phyloP scores from a whole-genome alignment of 2,329 filamentous ascomycete genomes.

The Neopestalotiopsis clavispora region DNA sequence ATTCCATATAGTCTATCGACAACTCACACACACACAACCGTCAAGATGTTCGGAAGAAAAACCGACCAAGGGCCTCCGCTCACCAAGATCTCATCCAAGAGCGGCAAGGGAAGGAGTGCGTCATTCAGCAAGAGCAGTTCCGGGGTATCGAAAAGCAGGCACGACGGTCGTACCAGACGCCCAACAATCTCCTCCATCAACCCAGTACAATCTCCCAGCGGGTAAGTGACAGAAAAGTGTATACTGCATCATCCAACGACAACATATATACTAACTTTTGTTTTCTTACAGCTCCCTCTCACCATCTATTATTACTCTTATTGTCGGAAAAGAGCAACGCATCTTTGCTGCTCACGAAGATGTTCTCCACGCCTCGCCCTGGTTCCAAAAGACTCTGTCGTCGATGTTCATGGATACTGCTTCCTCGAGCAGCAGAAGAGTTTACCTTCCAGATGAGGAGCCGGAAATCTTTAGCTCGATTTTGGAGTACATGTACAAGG shows the following conservation, averaged over 20 bases:
- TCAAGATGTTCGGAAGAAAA: constrained; percentile 55
- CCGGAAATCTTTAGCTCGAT: constrained; percentile 90
- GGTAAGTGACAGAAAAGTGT: constrained; percentile 41
- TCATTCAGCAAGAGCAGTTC: constrained; percentile 58
- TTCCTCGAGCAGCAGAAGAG: constrained; percentile 65
- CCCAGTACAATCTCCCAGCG: constrained; percentile 45
- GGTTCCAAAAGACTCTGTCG: constrained; percentile 71
- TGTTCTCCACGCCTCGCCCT: constrained; percentile 77
- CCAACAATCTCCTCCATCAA: constrained; percentile 50
- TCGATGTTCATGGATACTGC: constrained; percentile 69
- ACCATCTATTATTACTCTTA: constrained; percentile 78
- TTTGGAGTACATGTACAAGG: constrained; percentile 91
- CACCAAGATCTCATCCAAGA: constrained; percentile 59
- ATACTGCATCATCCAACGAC: neutral
- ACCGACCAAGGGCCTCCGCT: constrained; percentile 46
- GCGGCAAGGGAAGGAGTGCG: constrained; percentile 57
- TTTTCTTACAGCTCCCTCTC: constrained; percentile 53
- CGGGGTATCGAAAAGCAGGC: constrained; percentile 59
- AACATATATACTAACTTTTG: constrained; percentile 21
- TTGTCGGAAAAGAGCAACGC: constrained; percentile 80
- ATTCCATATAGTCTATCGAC: neutral
- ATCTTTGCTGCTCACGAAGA: constrained; percentile 93
- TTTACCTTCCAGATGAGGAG: constrained; percentile 82
- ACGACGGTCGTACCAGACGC: constrained; percentile 55
- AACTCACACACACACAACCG: neutral